These are phyloP conservation scores for Blattamonas nauphoetae DNA, from an alignment of 78 protist genomes.

Conservation along the genomic window DNA sequence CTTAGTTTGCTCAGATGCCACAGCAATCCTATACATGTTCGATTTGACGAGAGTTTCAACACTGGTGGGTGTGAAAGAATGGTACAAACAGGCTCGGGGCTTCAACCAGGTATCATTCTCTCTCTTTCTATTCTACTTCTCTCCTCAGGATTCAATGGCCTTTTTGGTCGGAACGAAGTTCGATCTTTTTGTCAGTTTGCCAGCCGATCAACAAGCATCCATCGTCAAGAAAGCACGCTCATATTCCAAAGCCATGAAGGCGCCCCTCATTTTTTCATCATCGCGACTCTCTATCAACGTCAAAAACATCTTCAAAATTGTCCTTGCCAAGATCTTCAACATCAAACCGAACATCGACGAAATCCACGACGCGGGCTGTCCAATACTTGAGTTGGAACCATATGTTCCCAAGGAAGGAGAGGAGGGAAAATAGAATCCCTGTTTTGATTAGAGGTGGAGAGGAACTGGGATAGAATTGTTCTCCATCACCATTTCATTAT, in stretches of 20 bases:
- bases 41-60: conserved; percentile 84
- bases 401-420: neutral
- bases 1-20: conserved; percentile 87
- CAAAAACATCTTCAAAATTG: conserved; percentile 71
- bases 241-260: conserved; percentile 84
- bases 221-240: conserved; percentile 52
- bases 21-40: conserved; percentile 87
- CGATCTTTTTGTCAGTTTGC: conserved; percentile 61
- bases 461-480: too few species aligned
- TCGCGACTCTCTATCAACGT: conserved; percentile 65
- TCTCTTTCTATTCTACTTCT: neutral
- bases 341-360: neutral
- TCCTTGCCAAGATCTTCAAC: conserved; percentile 28
- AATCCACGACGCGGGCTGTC: neutral
- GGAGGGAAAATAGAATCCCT: too few species aligned
- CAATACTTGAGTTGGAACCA: neutral
- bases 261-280: conserved; percentile 83
- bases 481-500: too few species aligned
- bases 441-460: too few species aligned
- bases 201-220: conserved; percentile 63
- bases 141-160: conserved; percentile 61
- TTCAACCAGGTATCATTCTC: conserved; percentile 57
- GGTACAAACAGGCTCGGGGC: conserved; percentile 87
- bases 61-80: conserved; percentile 68
- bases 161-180: conserved; percentile 85